Base-by-base conservation (phyloP, 805 yeast genomes). In the Starmerella vitae region DNA sequence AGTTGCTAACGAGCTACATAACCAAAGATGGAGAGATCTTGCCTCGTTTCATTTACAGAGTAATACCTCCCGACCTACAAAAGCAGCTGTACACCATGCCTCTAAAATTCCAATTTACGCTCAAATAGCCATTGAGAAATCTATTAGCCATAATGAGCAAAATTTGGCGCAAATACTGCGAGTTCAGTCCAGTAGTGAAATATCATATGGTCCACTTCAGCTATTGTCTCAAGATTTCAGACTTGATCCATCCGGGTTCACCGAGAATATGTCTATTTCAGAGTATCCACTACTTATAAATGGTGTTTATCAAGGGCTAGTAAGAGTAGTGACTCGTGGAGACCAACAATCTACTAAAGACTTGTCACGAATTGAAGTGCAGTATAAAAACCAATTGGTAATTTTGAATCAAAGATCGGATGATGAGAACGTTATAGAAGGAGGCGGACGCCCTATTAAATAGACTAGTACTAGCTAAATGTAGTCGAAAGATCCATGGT, bases 1-100 rank as follows among this genome's bases (percentile, higher is more conserved):
- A 15, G 22, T 43, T 15, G 39, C 44, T 2, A 21, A 29, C 10
- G 30, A 43, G 22, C 20, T 43, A 33, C 46, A 46, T 17, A 22
- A 39, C 19, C 39, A 34, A 25, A 31, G 49, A 5, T 46, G 49
- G 49, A 30, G 36, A 28, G 45, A 43, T 15, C 26, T 46, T 29
- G 47, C 49, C 5, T 30, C 38, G 14, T 43, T 33, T 29, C 49
- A 46, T 33, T 25, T 46, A 19, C 38, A 41, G 33, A 26, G 14
- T 9, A 9, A 13, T 5, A 13, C 17, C 6, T 9, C 30, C 5
- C 30, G n/a, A 8, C 15, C n/a, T n/a, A 30, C 17, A n/a, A 29
- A 27, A n/a, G 24, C 42, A 10, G 20, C 30, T 5, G n/a, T 33
- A 9, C 20, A 10, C 8, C 14, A n/a, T 9, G 7, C 42, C 2